Evolutionary conservation across 2,329 filamentous ascomycete genomes (phyloP).

Genomic region (Sporothrix humicola): DNA sequence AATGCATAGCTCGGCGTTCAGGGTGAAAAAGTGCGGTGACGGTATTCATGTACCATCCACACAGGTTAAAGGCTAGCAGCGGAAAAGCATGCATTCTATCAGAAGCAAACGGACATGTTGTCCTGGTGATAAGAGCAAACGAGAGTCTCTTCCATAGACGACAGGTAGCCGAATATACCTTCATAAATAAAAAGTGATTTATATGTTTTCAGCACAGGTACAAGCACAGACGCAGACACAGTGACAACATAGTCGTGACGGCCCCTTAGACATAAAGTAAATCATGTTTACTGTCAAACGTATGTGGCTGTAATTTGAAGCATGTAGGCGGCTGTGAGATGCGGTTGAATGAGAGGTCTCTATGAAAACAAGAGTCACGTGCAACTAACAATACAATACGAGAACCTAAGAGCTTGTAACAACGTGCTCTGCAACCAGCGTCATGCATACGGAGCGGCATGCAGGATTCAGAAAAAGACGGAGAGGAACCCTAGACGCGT

Average conservation of each 20-base stretch:
- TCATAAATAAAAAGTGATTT: too few species aligned
- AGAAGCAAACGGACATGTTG: neutral
- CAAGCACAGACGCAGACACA: too few species aligned
- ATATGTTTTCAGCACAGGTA: too few species aligned
- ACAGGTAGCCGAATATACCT: neutral
- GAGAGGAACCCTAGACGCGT: neutral
- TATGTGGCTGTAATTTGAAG: too few species aligned
- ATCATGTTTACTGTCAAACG: too few species aligned
- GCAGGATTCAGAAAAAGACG: neutral
- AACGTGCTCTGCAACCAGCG: neutral
- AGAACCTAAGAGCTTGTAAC: neutral
- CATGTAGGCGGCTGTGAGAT: too few species aligned
- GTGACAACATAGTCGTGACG: too few species aligned
- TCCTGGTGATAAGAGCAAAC: neutral
- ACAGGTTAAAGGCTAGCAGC: neutral
- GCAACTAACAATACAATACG: neutral
- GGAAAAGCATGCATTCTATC: neutral
- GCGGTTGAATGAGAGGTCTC: too few species aligned
- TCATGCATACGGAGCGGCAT: neutral
- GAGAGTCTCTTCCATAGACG: neutral
- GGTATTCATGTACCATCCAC: neutral
- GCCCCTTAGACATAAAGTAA: too few species aligned
- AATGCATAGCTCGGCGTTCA: slow-evolving; percentile 15
- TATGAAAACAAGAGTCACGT: slow-evolving; percentile 14
- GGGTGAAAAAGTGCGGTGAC: neutral